These are phyloP conservation scores for Neonectria punicea DNA, from an alignment of 2,329 filamentous ascomycete genomes.

Conservation along the genomic window DNA sequence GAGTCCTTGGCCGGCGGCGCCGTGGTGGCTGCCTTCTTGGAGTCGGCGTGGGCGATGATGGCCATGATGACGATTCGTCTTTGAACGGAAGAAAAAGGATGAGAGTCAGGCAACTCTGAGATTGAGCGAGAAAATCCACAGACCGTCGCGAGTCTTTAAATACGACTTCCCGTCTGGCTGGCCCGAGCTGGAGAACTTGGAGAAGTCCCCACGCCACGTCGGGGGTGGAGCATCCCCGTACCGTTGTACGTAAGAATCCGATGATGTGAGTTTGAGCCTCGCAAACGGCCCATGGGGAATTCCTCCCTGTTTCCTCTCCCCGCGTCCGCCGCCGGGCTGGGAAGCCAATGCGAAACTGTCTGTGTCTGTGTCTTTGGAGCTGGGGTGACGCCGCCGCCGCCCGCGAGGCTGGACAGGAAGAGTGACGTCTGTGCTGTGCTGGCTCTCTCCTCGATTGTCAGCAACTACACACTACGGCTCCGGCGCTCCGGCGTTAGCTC, in stretches of 20 bases:
- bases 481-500: background rate
- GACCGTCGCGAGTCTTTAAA: background rate
- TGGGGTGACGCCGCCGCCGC: background rate
- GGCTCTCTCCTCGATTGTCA: no score
- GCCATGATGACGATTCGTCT: background rate
- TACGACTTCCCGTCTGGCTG: background rate
- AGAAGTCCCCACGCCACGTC: background rate
- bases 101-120: background rate
- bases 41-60: background rate
- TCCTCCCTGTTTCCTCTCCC: background rate
- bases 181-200: background rate
- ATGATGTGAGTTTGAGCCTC: background rate
- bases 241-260: background rate
- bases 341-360: background rate
- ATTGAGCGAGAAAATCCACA: background rate
- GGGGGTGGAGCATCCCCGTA: background rate
- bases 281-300: background rate
- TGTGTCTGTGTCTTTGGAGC: background rate
- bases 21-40: background rate
- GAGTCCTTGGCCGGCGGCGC: background rate
- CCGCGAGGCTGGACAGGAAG: background rate
- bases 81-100: background rate
- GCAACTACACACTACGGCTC: no score
- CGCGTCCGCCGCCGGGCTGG: background rate
- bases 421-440: background rate